Evolutionary conservation across 305 asterid species (phyloP).

Genomic region (Striga hermonthica): DNA sequence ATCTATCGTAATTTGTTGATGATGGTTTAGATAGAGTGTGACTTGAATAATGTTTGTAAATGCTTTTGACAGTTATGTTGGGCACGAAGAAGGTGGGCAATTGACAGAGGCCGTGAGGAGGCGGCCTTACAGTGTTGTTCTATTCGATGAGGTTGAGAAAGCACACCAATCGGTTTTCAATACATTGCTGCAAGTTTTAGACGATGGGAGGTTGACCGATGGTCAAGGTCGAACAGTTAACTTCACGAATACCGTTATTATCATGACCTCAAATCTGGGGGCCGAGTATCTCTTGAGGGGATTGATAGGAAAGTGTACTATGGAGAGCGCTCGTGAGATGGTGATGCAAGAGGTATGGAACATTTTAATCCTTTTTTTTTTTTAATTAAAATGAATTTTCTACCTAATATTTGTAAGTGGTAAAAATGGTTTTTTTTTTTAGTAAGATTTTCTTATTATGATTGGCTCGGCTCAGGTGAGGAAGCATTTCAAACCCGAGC

Average conservation of each 20-base stretch:
- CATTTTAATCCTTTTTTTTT: background rate
- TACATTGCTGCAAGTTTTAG: slow-evolving; percentile 74
- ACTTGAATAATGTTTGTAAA: no score
- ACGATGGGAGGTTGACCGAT: slow-evolving; percentile 80
- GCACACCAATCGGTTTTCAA: slow-evolving; percentile 77
- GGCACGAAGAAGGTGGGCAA: slow-evolving; percentile 94
- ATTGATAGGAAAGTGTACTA: slow-evolving; percentile 56
- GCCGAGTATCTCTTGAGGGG: slow-evolving; percentile 69
- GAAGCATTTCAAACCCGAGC: slow-evolving; percentile 88
- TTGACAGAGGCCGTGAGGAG: slow-evolving; percentile 84
- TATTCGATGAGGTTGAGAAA: slow-evolving; percentile 88
- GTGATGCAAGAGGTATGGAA: slow-evolving; percentile 69
- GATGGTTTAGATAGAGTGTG: background rate
- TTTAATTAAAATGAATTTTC: no score
- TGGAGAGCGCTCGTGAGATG: slow-evolving; percentile 77
- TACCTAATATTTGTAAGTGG: background rate
- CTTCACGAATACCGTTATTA: slow-evolving; percentile 74
- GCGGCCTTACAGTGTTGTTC: slow-evolving; percentile 76
- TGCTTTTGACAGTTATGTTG: slow-evolving; percentile 55
- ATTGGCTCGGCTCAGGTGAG: slow-evolving; percentile 55
- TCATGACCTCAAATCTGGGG: slow-evolving; percentile 92
- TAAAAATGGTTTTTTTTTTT: background rate
- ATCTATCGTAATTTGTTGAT: background rate
- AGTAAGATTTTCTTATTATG: background rate
- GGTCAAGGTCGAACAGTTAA: slow-evolving; percentile 90